Evolutionary conservation across 2,329 filamentous ascomycete genomes (phyloP).

Genomic region (Xylariaceae sp.): DNA sequence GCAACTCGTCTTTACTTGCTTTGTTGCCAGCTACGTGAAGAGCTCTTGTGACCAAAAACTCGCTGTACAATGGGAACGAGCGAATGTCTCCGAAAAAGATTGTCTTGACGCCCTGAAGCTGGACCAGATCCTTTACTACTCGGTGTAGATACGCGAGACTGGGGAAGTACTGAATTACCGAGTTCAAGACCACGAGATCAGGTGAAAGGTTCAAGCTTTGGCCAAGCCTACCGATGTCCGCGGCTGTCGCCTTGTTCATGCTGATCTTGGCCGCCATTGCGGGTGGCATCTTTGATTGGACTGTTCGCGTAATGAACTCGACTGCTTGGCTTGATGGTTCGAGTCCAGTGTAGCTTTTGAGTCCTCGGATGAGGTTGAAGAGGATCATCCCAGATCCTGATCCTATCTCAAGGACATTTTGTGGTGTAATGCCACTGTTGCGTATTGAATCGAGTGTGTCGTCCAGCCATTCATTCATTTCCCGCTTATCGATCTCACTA

Average conservation of each 20-base stretch:
- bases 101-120: background rate
- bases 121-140: constrained; percentile 3
- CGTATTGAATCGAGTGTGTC: constrained; percentile 6
- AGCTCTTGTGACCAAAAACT: constrained; percentile 4
- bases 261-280: background rate
- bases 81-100: constrained; percentile 8
- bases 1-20: background rate
- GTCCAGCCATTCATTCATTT: constrained; percentile 10
- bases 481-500: constrained; percentile 1
- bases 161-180: constrained; percentile 8
- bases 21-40: constrained; percentile 1
- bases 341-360: constrained; percentile 3
- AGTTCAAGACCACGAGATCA: constrained; percentile 5
- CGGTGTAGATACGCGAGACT: background rate
- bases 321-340: constrained; percentile 1
- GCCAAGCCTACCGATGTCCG: background rate
- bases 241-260: constrained; percentile 1
- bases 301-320: constrained; percentile 1
- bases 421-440: background rate
- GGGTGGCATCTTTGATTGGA: background rate
- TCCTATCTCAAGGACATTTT: constrained; percentile 7
- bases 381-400: constrained; percentile 7
- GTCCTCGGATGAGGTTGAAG: constrained; percentile 4
- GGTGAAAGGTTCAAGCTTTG: background rate
- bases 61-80: constrained; percentile 1